Evolutionary conservation across 2,329 filamentous ascomycete species (phyloP), one percentile per base, ranked within the genome.

Genomic region (Lecanicillium sp.): DNA sequence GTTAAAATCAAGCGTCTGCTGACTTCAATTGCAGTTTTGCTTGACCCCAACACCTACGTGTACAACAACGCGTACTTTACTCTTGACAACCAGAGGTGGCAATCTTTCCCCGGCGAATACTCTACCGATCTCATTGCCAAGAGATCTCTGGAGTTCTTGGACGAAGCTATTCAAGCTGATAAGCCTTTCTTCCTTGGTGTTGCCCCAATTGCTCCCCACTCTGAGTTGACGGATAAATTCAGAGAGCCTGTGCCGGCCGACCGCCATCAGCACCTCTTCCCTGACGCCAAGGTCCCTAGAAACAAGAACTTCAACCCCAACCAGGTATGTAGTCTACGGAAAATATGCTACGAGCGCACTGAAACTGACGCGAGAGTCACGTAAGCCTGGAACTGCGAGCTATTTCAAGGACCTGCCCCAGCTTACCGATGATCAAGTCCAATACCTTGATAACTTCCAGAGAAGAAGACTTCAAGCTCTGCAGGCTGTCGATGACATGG

Each of bases 31-130:
- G 60, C 60, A 54, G 72, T 83, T 55, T 66, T 84, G 1, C 65
- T 86, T 1, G 82, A 86, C 52, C 83, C 83, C 0, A 76, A 73
- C 54, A 87, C 84, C 0, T 87, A 87, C 56, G 69, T 76, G 23
- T 88, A 87, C 58, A 70, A 81, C 21, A 86, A 87, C 57, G 70
- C 78, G 2, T 81, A 75, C 4, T 83, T 81, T 2, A 48, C 48
- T 1, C 67, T 67, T 0, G 56, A 61, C 14, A 67, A 62, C 48
- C 65, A 66, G 12, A 57, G 66, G 0, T 78, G 77, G 1, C 65
- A 72, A 11, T 74, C 69, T 55, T 72, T 78, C 43, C 63, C 72
- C 23, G 77, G 77, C 1, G 60, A 75, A 24, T 77, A 81, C 56
- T 73, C 70, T 0, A 74, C 70, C 0, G 78, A 81, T 52, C 58